Evolutionary conservation across 2,329 filamentous ascomycete genomes (phyloP).

Genomic region (Fusarium sterilihyphosum): DNA sequence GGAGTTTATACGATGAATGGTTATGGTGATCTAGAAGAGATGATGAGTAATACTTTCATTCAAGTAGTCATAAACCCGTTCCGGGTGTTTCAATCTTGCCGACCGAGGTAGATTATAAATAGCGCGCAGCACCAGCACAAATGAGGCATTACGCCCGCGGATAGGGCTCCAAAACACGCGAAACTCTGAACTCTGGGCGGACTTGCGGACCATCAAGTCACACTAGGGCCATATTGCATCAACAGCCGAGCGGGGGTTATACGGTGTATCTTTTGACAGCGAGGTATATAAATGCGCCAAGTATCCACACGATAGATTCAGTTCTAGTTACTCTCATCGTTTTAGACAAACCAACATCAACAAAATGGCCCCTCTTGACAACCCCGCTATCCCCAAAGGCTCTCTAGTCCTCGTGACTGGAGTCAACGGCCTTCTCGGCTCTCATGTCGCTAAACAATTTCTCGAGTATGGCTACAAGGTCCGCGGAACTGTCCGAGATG

Average conservation of each 20-base stretch:
- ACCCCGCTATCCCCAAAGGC: constrained; percentile 35
- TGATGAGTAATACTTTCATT: background rate
- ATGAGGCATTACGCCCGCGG: background rate
- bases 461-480: constrained; percentile 54
- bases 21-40: rapidly evolving
- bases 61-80: background rate
- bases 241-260: background rate
- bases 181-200: background rate
- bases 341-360: background rate
- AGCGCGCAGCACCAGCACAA: background rate
- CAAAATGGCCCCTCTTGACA: constrained; percentile 27
- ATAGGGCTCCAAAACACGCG: background rate
- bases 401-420: constrained; percentile 55
- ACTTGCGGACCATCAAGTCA: background rate
- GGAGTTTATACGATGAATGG: rapidly evolving
- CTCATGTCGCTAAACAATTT: constrained; percentile 52
- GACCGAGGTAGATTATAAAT: background rate
- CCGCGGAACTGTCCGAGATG: constrained; percentile 54
- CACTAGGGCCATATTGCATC: background rate
- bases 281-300: background rate
- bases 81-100: background rate
- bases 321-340: background rate
- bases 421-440: constrained; percentile 53
- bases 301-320: background rate
- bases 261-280: background rate